Conservation (phyloP, 148 eudicot genomes). For the Chenopodium album region DNA sequence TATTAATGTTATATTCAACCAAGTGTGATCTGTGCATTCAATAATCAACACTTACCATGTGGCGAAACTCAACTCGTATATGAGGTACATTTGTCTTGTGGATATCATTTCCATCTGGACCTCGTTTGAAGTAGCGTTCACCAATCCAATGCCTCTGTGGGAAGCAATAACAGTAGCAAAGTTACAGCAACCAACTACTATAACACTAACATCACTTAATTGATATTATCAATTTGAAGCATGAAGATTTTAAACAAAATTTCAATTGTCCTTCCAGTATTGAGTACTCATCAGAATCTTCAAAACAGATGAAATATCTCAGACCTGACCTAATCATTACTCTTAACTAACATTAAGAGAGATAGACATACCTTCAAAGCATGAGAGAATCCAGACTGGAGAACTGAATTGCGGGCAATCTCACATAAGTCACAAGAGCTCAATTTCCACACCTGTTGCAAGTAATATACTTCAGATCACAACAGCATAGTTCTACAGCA, state of each 20-base stretch:
- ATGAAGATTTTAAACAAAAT: neutral
- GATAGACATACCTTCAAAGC: conserved; percentile 68
- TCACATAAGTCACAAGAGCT: conserved; percentile 96
- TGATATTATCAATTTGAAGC: neutral
- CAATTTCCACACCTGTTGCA: conserved; percentile 84
- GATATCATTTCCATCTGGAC: conserved; percentile 93
- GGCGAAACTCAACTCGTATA: conserved; percentile 89
- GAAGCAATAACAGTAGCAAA: neutral
- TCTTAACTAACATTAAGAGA: conserved; percentile 8
- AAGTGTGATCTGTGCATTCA: neutral
- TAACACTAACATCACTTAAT: neutral
- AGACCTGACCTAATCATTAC: neutral
- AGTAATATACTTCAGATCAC: conserved; percentile 14
- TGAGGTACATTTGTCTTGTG: conserved; percentile 96
- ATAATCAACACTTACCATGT: conserved; percentile 58
- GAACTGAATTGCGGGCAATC: conserved; percentile 96
- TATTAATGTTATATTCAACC: neutral
- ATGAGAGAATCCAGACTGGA: conserved; percentile 97
- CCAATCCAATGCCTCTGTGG: conserved; percentile 93
- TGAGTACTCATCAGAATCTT: neutral
- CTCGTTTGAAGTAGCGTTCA: conserved; percentile 74
- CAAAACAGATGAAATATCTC: conserved; percentile 2
- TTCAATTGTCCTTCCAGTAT: neutral
- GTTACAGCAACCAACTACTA: conserved; percentile 3
- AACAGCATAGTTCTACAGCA: conserved; percentile 7